Percentiles rank a stretch among this genome's conserved stretches.
These are phyloP conservation scores for Trichoderma oligosporum DNA, from an alignment of 2,329 filamentous ascomycete species.

Conservation along the genomic window DNA sequence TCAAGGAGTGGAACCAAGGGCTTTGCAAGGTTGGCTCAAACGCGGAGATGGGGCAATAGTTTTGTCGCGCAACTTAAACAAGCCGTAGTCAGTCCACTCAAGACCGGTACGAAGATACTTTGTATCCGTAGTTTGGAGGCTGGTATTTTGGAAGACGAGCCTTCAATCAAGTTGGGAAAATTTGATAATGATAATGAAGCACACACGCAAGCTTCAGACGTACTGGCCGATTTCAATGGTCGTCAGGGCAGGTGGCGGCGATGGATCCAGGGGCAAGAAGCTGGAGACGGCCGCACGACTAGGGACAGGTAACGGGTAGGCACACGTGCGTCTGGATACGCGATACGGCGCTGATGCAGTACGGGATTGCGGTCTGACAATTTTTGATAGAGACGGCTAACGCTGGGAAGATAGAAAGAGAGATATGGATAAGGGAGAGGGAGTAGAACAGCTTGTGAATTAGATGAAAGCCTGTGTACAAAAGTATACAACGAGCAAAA, in stretches of 20 bases:
- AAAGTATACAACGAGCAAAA: too few species aligned
- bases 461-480: background rate
- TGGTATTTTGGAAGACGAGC: background rate
- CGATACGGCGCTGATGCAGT: constrained; percentile 3
- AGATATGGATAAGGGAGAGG: background rate
- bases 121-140: background rate
- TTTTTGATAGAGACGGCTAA: background rate
- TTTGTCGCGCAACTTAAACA: constrained; percentile 23
- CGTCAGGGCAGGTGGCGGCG: constrained; percentile 4
- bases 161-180: too few species aligned
- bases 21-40: constrained; percentile 17
- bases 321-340: constrained; percentile 2
- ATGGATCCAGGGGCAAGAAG: constrained; percentile 10
- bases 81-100: too few species aligned
- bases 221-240: constrained; percentile 7
- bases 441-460: background rate
- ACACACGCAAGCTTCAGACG: background rate
- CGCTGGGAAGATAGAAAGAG: background rate
- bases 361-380: constrained; percentile 10
- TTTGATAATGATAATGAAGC: background rate
- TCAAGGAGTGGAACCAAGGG: constrained; percentile 18
- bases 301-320: constrained; percentile 5
- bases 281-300: constrained; percentile 10
- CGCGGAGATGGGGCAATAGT: constrained; percentile 22
- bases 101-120: too few species aligned